Percentiles rank a stretch among this genome's conserved stretches.
Evolutionary conservation across 768 basidiomycete genomes (phyloP).

Genomic region (Termitomyces sp.): DNA sequence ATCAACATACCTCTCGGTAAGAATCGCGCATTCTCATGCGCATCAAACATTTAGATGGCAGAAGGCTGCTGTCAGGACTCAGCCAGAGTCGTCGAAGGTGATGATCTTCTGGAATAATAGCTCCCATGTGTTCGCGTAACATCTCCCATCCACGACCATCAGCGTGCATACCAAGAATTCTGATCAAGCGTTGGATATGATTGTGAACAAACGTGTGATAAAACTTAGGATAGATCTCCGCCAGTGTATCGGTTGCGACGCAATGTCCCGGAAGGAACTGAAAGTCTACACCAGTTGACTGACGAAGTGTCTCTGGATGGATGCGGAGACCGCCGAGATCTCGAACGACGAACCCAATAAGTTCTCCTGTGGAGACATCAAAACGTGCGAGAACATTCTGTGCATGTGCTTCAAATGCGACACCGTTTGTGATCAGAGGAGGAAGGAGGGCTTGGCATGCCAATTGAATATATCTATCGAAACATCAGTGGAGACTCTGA

Average conservation of each 20-base stretch:
- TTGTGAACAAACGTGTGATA: constrained; percentile 59
- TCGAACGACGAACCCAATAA: constrained; percentile 47
- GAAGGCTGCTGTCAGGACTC: constrained; percentile 27
- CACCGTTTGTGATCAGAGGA: constrained; percentile 45
- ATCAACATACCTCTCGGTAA: constrained; percentile 45
- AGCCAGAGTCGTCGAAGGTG: constrained; percentile 44
- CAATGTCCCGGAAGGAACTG: constrained; percentile 49
- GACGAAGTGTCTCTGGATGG: constrained; percentile 40
- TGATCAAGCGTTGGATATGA: constrained; percentile 51
- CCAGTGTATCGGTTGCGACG: constrained; percentile 38
- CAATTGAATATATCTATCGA: constrained; percentile 41
- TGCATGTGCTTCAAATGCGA: constrained; percentile 59
- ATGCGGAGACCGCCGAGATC: constrained; percentile 55
- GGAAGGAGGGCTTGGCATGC: constrained; percentile 48
- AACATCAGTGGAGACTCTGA: background rate
- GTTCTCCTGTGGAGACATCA: constrained; percentile 32
- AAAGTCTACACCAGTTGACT: constrained; percentile 45
- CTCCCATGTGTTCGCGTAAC: constrained; percentile 38
- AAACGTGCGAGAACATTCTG: constrained; percentile 51
- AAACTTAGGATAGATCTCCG: constrained; percentile 50
- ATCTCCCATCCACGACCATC: constrained; percentile 48
- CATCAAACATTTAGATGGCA: constrained; percentile 52
- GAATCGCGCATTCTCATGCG: constrained; percentile 52
- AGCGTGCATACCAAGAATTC: constrained; percentile 45
- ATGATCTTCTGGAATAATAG: constrained; percentile 38